Base-by-base conservation (phyloP, 495 filamentous ascomycete species). In the Bryoglossum gracile region DNA sequence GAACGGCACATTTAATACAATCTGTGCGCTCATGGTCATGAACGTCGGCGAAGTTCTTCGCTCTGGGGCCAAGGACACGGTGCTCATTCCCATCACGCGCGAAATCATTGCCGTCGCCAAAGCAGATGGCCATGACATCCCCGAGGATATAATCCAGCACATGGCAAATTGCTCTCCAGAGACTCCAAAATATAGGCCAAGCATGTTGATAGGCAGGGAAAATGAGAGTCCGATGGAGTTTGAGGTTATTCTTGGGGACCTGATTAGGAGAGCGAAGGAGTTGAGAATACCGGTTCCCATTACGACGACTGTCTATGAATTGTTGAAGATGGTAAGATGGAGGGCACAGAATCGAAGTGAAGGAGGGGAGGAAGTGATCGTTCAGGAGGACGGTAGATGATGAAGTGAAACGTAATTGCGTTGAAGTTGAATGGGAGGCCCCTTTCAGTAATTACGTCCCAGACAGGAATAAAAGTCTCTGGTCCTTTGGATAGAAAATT, bases 231-330 rank as follows among this genome's bases (percentile, higher is more conserved):
- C 65, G 0, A 66, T 77, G 70, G 74, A 77, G 55, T 65, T 77
- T 10, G 75, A 78, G 44, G 67, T 75, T 5, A 76, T 78, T 42
- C 46, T 78, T 17, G 75, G 75, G 5, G 67, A 68, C 50, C 68
- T 69, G 8, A 63, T 68, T 30, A 57, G 54, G 37, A 71, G 66
- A 55, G 64, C 72, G 2, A 63, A 62, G 51, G 71, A 75, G 44
- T 44, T 72, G n/a, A 69, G 68, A 4, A 56, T 78, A 5, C 48
- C 55, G 18, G 65, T 64, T 0, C 70, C 71, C 1, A 62, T 59
- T 16, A 40, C 75, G 36, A 67, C 73, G 51, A 64, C 63, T 2
- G 51, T 76, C 2, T 72, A 73, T 60, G 53, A 61, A n/a, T 23
- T 72, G 39, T 45, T 65, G 13, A 54, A 51, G 34, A 63, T 61